phyloP scores from a whole-genome alignment of 306 rosid genomes.

The Rubus parviflorus region DNA sequence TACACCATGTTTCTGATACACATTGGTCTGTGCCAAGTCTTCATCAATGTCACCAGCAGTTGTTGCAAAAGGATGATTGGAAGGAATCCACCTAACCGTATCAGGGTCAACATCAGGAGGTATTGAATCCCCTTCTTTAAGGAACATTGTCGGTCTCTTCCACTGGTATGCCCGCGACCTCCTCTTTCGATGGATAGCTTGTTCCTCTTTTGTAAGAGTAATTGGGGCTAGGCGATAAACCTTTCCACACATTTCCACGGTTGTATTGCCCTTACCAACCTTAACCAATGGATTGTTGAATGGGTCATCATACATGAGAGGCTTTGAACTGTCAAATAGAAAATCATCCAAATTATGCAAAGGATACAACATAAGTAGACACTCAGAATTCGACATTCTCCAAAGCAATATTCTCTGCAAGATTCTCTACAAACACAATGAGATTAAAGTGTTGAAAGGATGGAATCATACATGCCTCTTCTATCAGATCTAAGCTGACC shows the following conservation, averaged over 20 bases:
- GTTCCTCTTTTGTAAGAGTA: conserved; percentile 86
- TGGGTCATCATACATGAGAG: conserved; percentile 91
- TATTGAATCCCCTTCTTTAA: conserved; percentile 77
- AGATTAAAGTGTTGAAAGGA: not conserved
- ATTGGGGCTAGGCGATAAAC: conserved; percentile 90
- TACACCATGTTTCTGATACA: conserved; percentile 86
- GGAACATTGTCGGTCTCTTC: conserved; percentile 92
- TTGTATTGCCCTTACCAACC: conserved; percentile 68
- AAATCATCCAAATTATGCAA: conserved; percentile 3
- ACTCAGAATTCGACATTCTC: not conserved
- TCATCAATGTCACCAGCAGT: conserved; percentile 81
- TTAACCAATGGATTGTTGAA: conserved; percentile 89
- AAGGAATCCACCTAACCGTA: conserved; percentile 90
- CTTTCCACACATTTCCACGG: conserved; percentile 93
- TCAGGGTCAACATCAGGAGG: conserved; percentile 94
- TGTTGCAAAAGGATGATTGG: conserved; percentile 95
- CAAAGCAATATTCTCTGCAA: not conserved
- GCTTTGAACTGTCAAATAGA: conserved; percentile 56
- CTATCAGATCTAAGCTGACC: conserved; percentile 96
- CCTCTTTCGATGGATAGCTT: conserved; percentile 76
- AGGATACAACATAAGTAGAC: not conserved
- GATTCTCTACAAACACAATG: not conserved
- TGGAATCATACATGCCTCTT: conserved; percentile 96
- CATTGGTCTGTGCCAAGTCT: conserved; percentile 82
- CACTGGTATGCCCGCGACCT: conserved; percentile 91